phyloP scores from a whole-genome alignment of 1,284 basidiomycete species.

The Apiotrichum mycotoxinovorans region DNA sequence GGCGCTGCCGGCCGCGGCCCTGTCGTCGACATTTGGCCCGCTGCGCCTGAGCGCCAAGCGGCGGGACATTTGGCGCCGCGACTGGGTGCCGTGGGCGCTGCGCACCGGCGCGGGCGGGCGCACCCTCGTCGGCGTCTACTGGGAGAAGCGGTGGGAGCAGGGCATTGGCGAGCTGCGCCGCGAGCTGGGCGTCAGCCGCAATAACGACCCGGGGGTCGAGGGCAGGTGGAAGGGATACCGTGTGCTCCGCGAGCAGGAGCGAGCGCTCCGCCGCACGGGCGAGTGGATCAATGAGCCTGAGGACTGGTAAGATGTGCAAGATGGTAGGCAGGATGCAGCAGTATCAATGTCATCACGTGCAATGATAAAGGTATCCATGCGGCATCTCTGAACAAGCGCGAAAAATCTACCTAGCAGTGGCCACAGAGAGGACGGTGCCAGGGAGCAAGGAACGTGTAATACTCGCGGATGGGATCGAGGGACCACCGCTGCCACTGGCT shows the following conservation, averaged over 20 bases:
- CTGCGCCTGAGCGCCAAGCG: slow-evolving; percentile 41
- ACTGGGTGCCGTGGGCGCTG: slow-evolving; percentile 88
- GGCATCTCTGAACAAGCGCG: too few relatives aligned
- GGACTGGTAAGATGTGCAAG: slow-evolving; percentile 35
- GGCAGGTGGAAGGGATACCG: slow-evolving; percentile 50
- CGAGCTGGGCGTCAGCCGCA: slow-evolving; percentile 66
- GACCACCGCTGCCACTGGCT: too few relatives aligned
- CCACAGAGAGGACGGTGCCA: too few relatives aligned
- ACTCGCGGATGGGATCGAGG: too few relatives aligned
- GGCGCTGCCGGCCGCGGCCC: slow-evolving; percentile 78
- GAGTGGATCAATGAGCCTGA: slow-evolving; percentile 51
- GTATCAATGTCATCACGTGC: too few relatives aligned
- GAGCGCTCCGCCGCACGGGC: slow-evolving; percentile 40
- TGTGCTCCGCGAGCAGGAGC: slow-evolving; percentile 46
- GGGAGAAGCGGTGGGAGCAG: slow-evolving; percentile 92
- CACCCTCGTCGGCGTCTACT: slow-evolving; percentile 85
- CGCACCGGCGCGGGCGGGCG: slow-evolving; percentile 67
- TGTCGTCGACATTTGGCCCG: slow-evolving; percentile 72
- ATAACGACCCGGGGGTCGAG: slow-evolving; percentile 36
- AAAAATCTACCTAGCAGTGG: too few relatives aligned
- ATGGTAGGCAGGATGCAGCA: too few relatives aligned
- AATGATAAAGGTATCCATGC: too few relatives aligned
- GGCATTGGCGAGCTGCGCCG: slow-evolving; percentile 71
- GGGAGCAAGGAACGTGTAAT: too few relatives aligned
- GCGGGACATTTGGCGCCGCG: slow-evolving; percentile 48